Percentiles rank a stretch among this genome's conserved stretches.
These are phyloP conservation scores for Botrytis medusae DNA, from an alignment of 2,329 filamentous ascomycete genomes.

Conservation along the genomic window DNA sequence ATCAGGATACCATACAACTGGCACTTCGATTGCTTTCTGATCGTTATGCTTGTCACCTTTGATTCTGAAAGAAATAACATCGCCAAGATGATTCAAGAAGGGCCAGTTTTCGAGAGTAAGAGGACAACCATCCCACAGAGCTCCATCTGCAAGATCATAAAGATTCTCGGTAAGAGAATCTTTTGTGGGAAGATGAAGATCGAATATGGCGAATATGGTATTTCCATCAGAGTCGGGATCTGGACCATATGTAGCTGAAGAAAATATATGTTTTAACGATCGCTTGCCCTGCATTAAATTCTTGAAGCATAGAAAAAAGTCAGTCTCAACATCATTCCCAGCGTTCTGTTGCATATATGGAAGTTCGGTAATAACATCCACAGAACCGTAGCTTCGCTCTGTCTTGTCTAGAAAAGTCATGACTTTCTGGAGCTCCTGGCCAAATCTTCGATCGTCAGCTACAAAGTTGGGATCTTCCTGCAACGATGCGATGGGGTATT, in stretches of 20 bases:
- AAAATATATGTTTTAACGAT: slow-evolving; percentile 35
- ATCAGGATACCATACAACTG: slow-evolving; percentile 53
- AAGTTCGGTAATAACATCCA: slow-evolving; percentile 47
- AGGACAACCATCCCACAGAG: slow-evolving; percentile 34
- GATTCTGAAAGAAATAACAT: slow-evolving; percentile 52
- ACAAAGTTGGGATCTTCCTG: slow-evolving; percentile 28
- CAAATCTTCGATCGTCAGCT: slow-evolving; percentile 52
- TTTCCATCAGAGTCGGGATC: slow-evolving; percentile 13
- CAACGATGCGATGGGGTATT: slow-evolving; percentile 22
- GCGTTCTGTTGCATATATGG: slow-evolving; percentile 30
- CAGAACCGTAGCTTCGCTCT: slow-evolving; percentile 59
- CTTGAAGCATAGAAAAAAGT: slow-evolving; percentile 35
- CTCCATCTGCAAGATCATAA: slow-evolving; percentile 40
- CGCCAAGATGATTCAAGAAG: slow-evolving; percentile 43
- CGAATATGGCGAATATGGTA: slow-evolving; percentile 38
- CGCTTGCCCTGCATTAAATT: slow-evolving; percentile 23
- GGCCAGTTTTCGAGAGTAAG: slow-evolving; percentile 31
- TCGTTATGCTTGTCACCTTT: slow-evolving; percentile 42
- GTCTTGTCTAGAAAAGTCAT: slow-evolving; percentile 63
- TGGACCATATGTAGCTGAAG: slow-evolving; percentile 32
- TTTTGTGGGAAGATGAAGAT: slow-evolving; percentile 33
- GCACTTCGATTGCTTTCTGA: slow-evolving; percentile 50
- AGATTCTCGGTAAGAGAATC: slow-evolving; percentile 34
- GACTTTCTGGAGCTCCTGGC: slow-evolving; percentile 44
- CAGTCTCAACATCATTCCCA: slow-evolving; percentile 37